Percentiles rank a stretch among this genome's conserved stretches.
phyloP scores from a whole-genome alignment of 139 green algal species.

The Tetraselmis striata region DNA sequence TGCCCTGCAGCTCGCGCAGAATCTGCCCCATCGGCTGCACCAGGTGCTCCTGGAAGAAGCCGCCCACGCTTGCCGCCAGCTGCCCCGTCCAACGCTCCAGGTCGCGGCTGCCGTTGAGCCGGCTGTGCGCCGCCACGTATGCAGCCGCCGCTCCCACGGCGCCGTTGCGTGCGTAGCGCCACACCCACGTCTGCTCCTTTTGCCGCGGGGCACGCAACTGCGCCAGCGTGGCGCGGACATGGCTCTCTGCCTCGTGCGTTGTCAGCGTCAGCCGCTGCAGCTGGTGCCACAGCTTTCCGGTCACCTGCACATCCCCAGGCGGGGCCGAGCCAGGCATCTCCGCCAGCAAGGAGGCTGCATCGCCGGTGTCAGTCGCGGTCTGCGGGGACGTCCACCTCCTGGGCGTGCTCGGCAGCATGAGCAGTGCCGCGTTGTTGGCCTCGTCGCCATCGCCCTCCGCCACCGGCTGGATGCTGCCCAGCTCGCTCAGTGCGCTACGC shows the following conservation, averaged over 20 bases:
- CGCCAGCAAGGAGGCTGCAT: too few species aligned
- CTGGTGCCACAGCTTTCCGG: background rate
- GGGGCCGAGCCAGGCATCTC: too few species aligned
- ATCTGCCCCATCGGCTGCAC: background rate
- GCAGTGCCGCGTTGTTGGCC: background rate
- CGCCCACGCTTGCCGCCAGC: background rate
- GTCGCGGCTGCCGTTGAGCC: background rate
- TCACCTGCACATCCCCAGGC: background rate
- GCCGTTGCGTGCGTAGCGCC: background rate
- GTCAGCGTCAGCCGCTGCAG: background rate
- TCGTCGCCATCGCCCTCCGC: background rate
- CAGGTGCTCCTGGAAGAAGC: conserved; percentile 5
- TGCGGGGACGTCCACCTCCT: background rate
- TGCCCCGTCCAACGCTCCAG: conserved; percentile 1
- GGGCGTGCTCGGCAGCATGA: background rate
- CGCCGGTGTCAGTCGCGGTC: background rate
- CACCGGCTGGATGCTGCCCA: background rate
- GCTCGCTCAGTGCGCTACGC: background rate
- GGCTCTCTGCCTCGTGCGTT: background rate
- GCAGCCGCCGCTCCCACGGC: background rate
- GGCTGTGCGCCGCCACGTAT: conserved; percentile 1
- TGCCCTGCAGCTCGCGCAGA: background rate
- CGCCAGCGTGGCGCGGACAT: background rate
- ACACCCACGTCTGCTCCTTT: background rate
- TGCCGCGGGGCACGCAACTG: background rate